Evolutionary conservation across 1,284 basidiomycete genomes (phyloP).

Genomic region (Boletus sp.): DNA sequence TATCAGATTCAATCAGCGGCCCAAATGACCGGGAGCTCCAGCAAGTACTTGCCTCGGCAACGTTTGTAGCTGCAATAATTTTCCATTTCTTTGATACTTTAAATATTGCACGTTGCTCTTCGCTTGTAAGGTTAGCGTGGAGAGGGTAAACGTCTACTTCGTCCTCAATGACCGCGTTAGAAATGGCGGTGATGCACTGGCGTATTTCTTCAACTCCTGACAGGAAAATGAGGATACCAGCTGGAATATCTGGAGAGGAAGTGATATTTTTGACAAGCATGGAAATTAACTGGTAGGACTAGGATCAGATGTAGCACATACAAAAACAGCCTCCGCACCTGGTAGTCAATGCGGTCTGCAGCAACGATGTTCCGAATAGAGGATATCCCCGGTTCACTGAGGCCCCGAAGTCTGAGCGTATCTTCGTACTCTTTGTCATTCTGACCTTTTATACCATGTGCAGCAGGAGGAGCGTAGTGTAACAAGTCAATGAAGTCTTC

Average conservation of each 20-base stretch:
- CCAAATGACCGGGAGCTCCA: neutral
- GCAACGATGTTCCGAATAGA: slow-evolving; percentile 61
- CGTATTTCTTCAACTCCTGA: slow-evolving; percentile 87
- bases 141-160: slow-evolving; percentile 72
- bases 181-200: slow-evolving; percentile 72
- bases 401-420: slow-evolving; percentile 46
- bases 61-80: slow-evolving; percentile 87
- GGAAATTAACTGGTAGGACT: slow-evolving; percentile 55
- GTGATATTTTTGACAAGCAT: slow-evolving; percentile 65
- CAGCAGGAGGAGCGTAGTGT: slow-evolving; percentile 41
- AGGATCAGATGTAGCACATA: neutral
- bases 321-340: slow-evolving; percentile 37
- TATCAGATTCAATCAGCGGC: slow-evolving; percentile 34
- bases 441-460: slow-evolving; percentile 31
- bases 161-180: slow-evolving; percentile 32
- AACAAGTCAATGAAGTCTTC: slow-evolving; percentile 71
- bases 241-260: slow-evolving; percentile 43
- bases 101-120: slow-evolving; percentile 85
- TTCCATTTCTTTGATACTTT: slow-evolving; percentile 67
- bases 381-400: slow-evolving; percentile 51
- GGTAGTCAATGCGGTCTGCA: slow-evolving; percentile 71
- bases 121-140: slow-evolving; percentile 84
- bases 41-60: slow-evolving; percentile 60
- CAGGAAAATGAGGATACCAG: slow-evolving; percentile 83
- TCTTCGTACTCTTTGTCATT: slow-evolving; percentile 53